phyloP scores from a whole-genome alignment of 2,329 filamentous ascomycete species.

The Fusarium verrucosum region DNA sequence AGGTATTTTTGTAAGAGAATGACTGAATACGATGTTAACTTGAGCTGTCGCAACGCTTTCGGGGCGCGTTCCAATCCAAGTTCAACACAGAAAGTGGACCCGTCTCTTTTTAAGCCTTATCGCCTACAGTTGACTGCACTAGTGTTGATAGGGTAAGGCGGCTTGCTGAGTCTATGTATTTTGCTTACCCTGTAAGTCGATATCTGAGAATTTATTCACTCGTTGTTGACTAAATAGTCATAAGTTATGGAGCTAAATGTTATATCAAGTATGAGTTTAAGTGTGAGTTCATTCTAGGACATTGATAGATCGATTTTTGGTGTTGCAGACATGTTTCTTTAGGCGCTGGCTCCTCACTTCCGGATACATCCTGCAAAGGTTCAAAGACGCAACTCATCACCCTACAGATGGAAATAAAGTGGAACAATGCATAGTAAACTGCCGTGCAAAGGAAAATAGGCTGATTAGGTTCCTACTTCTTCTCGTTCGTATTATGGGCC shows the following conservation, averaged over 20 bases:
- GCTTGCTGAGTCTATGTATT: neutral
- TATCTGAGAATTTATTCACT: no score
- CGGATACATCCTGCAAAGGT: no score
- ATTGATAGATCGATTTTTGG: no score
- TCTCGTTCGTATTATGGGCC: neutral
- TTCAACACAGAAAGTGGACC: neutral
- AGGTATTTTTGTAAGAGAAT: neutral
- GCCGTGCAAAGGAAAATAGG: neutral
- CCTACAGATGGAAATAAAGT: neutral
- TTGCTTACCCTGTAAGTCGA: neutral
- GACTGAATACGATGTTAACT: neutral
- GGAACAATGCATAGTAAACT: neutral
- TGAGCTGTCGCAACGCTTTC: conserved; percentile 10
- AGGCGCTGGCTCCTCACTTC: no score
- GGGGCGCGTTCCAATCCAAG: neutral
- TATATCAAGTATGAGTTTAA: no score
- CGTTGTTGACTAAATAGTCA: neutral
- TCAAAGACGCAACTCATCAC: neutral
- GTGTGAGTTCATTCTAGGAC: no score
- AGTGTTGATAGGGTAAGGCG: neutral
- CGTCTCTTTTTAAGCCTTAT: neutral
- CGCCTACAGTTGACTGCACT: neutral
- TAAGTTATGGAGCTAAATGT: neutral
- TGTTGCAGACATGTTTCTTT: no score
- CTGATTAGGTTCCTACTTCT: neutral